These are phyloP conservation scores for Murraya koenigii DNA, from an alignment of 345 rosid genomes.

Conservation along the genomic window DNA sequence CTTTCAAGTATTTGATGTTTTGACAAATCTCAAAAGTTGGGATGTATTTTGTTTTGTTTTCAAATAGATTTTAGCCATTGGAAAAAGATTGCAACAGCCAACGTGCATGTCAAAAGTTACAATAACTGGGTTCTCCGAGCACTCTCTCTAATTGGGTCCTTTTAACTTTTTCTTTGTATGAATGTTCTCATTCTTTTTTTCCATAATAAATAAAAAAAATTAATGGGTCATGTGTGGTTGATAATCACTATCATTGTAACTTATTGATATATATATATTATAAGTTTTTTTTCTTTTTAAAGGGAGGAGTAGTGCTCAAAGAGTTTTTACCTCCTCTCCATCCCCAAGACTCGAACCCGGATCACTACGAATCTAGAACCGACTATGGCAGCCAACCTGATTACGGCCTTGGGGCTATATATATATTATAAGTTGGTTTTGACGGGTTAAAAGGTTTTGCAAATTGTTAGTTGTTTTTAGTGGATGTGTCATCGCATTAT, in stretches of 20 bases:
- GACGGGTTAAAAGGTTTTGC: background rate
- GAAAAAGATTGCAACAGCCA: conserved; percentile 10
- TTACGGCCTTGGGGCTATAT: too few species aligned
- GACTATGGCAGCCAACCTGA: too few species aligned
- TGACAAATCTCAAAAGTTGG: background rate
- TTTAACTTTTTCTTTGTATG: conserved; percentile 8
- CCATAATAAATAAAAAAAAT: background rate
- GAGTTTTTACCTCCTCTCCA: too few species aligned
- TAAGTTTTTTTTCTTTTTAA: too few species aligned
- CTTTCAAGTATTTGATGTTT: background rate
- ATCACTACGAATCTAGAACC: too few species aligned
- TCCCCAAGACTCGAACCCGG: too few species aligned
- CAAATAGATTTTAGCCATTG: conserved; percentile 4
- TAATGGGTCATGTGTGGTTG: background rate
- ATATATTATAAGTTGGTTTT: background rate
- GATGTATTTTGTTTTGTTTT: background rate
- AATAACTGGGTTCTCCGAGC: conserved; percentile 27
- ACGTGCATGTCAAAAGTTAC: conserved; percentile 22
- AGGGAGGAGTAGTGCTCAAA: too few species aligned
- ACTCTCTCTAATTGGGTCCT: conserved; percentile 8
- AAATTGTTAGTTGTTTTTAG: conserved; percentile 25
- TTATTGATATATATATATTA: background rate
- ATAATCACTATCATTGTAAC: background rate
- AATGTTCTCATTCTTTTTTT: conserved; percentile 14
- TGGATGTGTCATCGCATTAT: conserved; percentile 20